Percentiles rank a stretch among this genome's conserved stretches.
These are phyloP conservation scores for Penicillium psychrosexuale DNA, from an alignment of 2,329 filamentous ascomycete genomes.

Conservation along the genomic window DNA sequence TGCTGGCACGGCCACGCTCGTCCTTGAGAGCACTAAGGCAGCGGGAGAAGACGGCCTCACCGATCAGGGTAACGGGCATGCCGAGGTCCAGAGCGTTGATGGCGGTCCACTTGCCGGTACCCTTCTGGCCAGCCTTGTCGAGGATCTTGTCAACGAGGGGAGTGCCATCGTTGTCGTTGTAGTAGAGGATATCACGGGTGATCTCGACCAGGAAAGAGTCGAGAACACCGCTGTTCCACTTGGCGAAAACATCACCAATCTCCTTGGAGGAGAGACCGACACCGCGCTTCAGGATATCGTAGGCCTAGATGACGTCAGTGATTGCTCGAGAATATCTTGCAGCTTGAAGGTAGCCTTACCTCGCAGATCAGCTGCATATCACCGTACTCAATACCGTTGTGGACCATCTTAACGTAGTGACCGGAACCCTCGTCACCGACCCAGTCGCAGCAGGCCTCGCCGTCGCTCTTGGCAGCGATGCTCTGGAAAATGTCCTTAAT, in stretches of 20 bases:
- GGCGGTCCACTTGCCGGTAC: slow-evolving; percentile 99
- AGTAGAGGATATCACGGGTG: slow-evolving; percentile 97
- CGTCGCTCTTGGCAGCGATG: slow-evolving; percentile 96
- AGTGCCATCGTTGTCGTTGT: slow-evolving; percentile 88
- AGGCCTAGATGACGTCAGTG: slow-evolving; percentile 61
- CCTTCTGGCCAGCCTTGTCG: slow-evolving; percentile 98
- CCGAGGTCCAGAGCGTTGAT: slow-evolving; percentile 98
- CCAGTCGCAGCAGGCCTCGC: slow-evolving; percentile 98
- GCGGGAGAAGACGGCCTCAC: slow-evolving; percentile 91
- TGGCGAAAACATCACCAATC: slow-evolving; percentile 87
- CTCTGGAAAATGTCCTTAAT: slow-evolving; percentile 99
- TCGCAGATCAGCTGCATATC: slow-evolving; percentile 99
- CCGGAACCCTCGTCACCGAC: slow-evolving; percentile 98
- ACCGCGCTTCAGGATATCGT: slow-evolving; percentile 99
- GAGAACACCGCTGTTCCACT: slow-evolving; percentile 98
- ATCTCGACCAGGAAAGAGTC: slow-evolving; percentile 99
- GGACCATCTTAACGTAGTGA: slow-evolving; percentile 99
- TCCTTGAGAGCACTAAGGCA: slow-evolving; percentile 93
- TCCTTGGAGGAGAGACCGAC: slow-evolving; percentile 86
- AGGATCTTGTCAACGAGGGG: slow-evolving; percentile 98
- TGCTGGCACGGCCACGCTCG: slow-evolving; percentile 80
- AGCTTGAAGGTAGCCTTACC: slow-evolving; percentile 53
- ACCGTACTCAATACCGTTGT: slow-evolving; percentile 99
- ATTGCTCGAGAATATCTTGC: not conserved
- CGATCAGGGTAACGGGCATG: slow-evolving; percentile 97